phyloP scores from a whole-genome alignment of 129 eudicot species.

The Flaveria bidentis region DNA sequence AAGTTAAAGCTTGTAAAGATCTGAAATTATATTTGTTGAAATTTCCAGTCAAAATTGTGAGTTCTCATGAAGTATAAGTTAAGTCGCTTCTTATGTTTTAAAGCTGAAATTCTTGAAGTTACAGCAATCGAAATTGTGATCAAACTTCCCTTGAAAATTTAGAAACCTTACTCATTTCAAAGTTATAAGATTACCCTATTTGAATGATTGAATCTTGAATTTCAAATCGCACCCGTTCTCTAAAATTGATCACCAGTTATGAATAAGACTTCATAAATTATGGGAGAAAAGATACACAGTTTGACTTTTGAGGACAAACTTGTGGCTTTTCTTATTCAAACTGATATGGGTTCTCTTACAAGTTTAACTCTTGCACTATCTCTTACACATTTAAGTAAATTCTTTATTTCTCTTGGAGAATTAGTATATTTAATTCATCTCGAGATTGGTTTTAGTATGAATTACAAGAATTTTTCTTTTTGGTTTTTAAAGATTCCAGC shows the following conservation, averaged over 20 bases:
- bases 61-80: too few species aligned
- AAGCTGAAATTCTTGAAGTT: background rate
- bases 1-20: background rate
- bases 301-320: slow-evolving; percentile 26
- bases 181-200: background rate
- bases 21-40: background rate
- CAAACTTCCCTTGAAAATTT: background rate
- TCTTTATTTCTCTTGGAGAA: background rate
- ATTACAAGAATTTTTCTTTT: background rate
- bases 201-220: background rate
- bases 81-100: too few species aligned
- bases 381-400: background rate
- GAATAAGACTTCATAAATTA: background rate
- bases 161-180: background rate
- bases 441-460: background rate
- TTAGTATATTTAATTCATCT: background rate
- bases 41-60: background rate
- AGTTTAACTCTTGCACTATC: background rate
- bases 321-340: background rate
- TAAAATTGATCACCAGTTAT: background rate
- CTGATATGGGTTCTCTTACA: background rate
- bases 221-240: background rate
- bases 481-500: slow-evolving; percentile 58
- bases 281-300: background rate
- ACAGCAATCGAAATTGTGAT: background rate